phyloP scores from a whole-genome alignment of 2,329 filamentous ascomycete species.

The Arthrobotrys pseudoclavata region DNA sequence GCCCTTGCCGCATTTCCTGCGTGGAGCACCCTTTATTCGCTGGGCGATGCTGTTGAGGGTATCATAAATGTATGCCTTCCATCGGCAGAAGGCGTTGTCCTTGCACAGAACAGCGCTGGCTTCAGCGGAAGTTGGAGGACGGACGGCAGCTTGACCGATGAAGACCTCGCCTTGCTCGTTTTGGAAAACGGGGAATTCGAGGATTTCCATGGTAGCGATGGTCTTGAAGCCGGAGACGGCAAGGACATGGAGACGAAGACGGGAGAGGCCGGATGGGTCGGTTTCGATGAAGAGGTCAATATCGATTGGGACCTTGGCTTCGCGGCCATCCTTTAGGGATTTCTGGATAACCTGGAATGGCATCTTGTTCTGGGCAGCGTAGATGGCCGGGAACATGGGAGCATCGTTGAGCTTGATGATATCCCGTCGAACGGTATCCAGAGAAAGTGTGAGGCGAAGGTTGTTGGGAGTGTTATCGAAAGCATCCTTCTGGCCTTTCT shows the following conservation, averaged over 20 bases:
- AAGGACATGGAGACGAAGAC: slow-evolving; percentile 57
- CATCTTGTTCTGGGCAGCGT: slow-evolving; percentile 20
- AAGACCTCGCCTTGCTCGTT: slow-evolving; percentile 52
- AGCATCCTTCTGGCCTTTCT: slow-evolving; percentile 17
- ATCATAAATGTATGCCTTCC: slow-evolving; percentile 58
- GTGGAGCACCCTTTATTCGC: slow-evolving; percentile 42
- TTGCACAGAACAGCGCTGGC: slow-evolving; percentile 51
- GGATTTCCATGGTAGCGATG: slow-evolving; percentile 49
- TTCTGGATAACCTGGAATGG: slow-evolving; percentile 42
- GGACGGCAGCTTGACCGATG: slow-evolving; percentile 42
- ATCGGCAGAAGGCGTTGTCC: slow-evolving; percentile 53
- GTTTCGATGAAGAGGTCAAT: slow-evolving; percentile 59
- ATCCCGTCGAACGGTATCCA: slow-evolving; percentile 38
- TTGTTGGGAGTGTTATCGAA: slow-evolving; percentile 43
- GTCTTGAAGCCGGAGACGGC: slow-evolving; percentile 52
- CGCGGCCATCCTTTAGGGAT: slow-evolving; percentile 40
- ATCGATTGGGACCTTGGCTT: slow-evolving; percentile 45
- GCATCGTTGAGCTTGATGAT: slow-evolving; percentile 47
- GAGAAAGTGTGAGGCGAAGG: slow-evolving; percentile 42
- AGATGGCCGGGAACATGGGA: slow-evolving; percentile 53
- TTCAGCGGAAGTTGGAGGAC: slow-evolving; percentile 48
- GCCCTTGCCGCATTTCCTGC: slow-evolving; percentile 13
- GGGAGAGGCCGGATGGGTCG: slow-evolving; percentile 48
- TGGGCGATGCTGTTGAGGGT: slow-evolving; percentile 34
- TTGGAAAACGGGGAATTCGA: slow-evolving; percentile 58